phyloP scores from a whole-genome alignment of 1,284 basidiomycete species.

The Naganishia albida region DNA sequence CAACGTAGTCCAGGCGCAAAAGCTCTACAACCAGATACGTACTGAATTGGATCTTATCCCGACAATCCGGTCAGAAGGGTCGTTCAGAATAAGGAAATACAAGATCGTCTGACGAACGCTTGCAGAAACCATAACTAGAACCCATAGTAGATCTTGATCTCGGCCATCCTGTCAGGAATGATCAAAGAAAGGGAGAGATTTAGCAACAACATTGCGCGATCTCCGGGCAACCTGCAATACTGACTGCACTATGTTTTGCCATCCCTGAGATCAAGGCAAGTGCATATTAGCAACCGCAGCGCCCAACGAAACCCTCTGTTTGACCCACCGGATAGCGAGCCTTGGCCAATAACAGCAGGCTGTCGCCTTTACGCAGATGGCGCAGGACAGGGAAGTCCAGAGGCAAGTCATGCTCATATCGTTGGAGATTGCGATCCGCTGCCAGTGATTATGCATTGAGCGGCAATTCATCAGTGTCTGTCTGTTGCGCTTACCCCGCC shows the following conservation, averaged over 20 bases:
- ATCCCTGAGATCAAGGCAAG: constrained; percentile 18
- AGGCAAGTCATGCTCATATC: constrained; percentile 16
- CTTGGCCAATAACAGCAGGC: constrained; percentile 27
- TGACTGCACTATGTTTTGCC: constrained; percentile 33
- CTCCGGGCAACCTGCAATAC: not conserved
- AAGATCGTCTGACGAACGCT: no score
- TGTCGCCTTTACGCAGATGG: constrained; percentile 25
- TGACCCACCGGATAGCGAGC: constrained; percentile 20
- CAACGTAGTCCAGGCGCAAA: no score
- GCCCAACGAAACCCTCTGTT: not conserved
- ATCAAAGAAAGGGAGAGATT: no score
- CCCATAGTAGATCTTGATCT: constrained; percentile 20
- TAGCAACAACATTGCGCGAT: no score
- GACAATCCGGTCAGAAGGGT: no score
- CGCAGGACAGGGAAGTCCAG: constrained; percentile 24
- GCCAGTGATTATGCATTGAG: not conserved
- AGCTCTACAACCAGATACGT: no score
- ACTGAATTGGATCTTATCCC: no score
- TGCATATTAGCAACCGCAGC: not conserved
- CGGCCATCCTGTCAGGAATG: constrained; percentile 4
- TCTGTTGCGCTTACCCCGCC: constrained; percentile 2
- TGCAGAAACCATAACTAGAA: not conserved
- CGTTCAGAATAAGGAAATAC: no score
- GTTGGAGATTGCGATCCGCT: constrained; percentile 18
- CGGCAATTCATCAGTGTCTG: not conserved